Percentiles rank a stretch among this genome's conserved stretches.
Conservation (phyloP, 1,284 basidiomycete species). For the Cutaneotrichosporon sp. region DNA sequence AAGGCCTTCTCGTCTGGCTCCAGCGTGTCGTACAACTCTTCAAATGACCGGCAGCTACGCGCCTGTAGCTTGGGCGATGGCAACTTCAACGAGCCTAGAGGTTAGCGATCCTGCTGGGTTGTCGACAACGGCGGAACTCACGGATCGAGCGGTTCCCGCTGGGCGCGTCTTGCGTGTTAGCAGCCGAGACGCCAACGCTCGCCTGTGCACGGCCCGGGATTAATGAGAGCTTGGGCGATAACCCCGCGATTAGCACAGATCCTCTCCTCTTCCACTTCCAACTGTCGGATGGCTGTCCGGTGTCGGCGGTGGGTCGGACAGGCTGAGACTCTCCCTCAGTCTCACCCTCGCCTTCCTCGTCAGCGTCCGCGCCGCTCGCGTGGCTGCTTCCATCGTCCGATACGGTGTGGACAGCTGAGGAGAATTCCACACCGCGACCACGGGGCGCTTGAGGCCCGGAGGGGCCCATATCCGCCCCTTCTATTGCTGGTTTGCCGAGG, state of each 20-base stretch:
- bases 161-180: slow-evolving; percentile 16
- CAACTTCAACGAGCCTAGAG: slow-evolving; percentile 38
- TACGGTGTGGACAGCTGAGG: slow-evolving; percentile 12
- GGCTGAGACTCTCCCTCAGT: background rate
- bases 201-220: slow-evolving; percentile 13
- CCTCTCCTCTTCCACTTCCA: background rate
- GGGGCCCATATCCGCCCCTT: slow-evolving; percentile 1
- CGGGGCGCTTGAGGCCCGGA: background rate
- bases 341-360: slow-evolving; percentile 3
- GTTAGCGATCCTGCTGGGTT: background rate
- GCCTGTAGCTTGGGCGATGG: slow-evolving; percentile 35
- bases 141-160: slow-evolving; percentile 16
- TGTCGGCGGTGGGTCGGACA: too few species aligned
- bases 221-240: slow-evolving; percentile 16
- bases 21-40: slow-evolving; percentile 45
- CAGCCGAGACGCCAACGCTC: slow-evolving; percentile 14
- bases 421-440: slow-evolving; percentile 17
- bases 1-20: slow-evolving; percentile 65
- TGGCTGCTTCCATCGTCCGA: slow-evolving; percentile 1
- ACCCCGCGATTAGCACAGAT: background rate
- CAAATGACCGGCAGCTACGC: slow-evolving; percentile 32
- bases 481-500: slow-evolving; percentile 35
- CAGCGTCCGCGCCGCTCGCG: background rate
- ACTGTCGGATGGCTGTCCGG: background rate
- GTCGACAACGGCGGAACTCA: slow-evolving; percentile 3